phyloP scores from a whole-genome alignment of 1,284 basidiomycete species.

The Blastosporella zonata region DNA sequence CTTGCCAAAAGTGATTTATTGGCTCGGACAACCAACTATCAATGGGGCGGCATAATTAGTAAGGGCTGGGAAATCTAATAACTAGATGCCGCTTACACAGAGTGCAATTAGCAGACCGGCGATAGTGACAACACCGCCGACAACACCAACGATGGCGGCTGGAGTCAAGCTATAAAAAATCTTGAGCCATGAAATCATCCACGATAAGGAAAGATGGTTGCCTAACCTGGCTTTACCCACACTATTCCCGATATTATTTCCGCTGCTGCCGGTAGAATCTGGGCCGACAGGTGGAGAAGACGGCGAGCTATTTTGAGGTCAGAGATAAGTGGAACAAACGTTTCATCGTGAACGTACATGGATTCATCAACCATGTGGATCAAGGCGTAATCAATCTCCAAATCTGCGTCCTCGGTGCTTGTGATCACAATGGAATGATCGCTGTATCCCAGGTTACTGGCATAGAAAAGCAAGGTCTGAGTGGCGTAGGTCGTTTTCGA shows the following conservation, averaged over 20 bases:
- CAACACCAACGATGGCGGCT: slow-evolving; percentile 18
- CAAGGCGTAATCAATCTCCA: slow-evolving; percentile 20
- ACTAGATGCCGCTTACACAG: slow-evolving; percentile 16
- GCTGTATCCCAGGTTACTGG: slow-evolving; percentile 18
- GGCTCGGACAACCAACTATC: slow-evolving; percentile 22
- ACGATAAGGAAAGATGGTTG: too few species aligned
- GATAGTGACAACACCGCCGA: slow-evolving; percentile 17
- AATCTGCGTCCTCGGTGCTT: slow-evolving; percentile 3
- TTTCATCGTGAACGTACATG: background rate
- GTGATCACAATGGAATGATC: slow-evolving; percentile 16
- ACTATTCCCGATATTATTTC: background rate
- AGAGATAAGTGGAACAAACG: background rate
- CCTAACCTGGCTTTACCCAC: background rate
- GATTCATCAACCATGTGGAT: background rate
- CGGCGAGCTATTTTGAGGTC: background rate
- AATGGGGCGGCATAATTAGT: background rate
- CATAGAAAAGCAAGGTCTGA: slow-evolving; percentile 18
- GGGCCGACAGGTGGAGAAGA: background rate
- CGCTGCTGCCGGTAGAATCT: background rate
- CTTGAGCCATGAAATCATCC: too few species aligned
- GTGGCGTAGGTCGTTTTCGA: slow-evolving; percentile 7
- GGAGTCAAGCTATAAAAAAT: background rate
- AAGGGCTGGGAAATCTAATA: background rate
- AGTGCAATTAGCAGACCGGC: slow-evolving; percentile 17
- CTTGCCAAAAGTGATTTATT: slow-evolving; percentile 26